Base-by-base conservation (phyloP, 2,329 filamentous ascomycete genomes). In the Beauveria varroae region DNA sequence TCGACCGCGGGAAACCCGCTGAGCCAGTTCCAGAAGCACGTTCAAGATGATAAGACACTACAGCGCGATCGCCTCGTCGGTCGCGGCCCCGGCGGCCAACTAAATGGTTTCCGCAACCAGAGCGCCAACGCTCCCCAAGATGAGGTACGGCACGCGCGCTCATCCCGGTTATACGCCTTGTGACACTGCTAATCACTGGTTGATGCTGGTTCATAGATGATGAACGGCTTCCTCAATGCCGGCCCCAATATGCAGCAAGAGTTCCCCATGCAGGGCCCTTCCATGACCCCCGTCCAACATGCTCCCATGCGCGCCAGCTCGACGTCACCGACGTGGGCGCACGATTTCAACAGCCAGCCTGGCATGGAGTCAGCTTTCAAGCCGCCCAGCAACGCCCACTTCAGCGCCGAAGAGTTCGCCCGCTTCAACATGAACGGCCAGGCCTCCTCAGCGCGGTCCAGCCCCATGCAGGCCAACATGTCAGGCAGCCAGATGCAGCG, bases 21-120 rank as follows among this genome's bases (percentile, higher is more conserved):
- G 70, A 93, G 91, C 73, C 95, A 98, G 80, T 96, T 99, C 75
- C 91, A 93, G 66, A 99, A 99, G 77, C 93, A 97, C 75, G 91
- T 95, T 62, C 90, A 96, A 72, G 91, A 96, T 82, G 95, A 99
- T 79, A 96, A 93, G 77, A 95, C 90, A 62, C 80, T 98, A 62
- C 95, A 98, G 77, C 84, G 93, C 70, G 95, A 99, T 75, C 86
- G 95, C 63, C 81, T 98, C 64, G 87, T 90, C 63, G 91, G 90
- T 64, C 81, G 88, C 66, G 87, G 86, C 0, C 88, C 90, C 0
- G 86, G 83, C 49, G 87, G 84, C 8, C 79, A 88, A 69, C 82
- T 90, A 69, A 88, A 90, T 72, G 85, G 89, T 69, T 93, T 96
- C 79, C 84, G 91, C 65, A 93, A 85, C 72, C 82, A 84, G 67